Evolutionary conservation across 2,329 filamentous ascomycete genomes (phyloP), one percentile per base, ranked within the genome.

Genomic region (Zymoseptoria brevis): DNA sequence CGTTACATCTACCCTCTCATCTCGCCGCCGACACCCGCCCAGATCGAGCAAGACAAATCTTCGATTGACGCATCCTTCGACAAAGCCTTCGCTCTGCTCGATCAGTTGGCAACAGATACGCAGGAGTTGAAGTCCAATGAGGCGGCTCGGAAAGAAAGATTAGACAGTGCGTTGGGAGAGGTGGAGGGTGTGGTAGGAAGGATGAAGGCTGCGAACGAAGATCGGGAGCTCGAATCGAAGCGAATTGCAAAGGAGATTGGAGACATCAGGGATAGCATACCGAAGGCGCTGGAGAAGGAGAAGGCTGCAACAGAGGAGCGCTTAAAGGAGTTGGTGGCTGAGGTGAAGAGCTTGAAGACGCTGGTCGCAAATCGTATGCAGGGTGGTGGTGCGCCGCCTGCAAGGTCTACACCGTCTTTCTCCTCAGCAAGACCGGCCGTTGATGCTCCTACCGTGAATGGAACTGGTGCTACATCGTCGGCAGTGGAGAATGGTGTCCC

Each of bases 11-110:
- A 88, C 64, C 94, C 94, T 50, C 79, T 99, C 26, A 90, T 99
- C 61, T 87, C 92, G 11, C 95, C 94, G 3, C 94, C 94, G 1
- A 99, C 94, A 1, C 90, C 91, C 8, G 91, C 95, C 58, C 91
- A 96, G 71, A 80, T 99, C 8, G 90, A 96, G 71, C 88, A 95
- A 73, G 94, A 99, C 74, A 99, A 99, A 76, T 85, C 90, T 62
- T 84, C 85, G 48, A 92, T 99, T 59, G 92, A 97, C 73, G 91
- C 92, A 64, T 88, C 93, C 60, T 99, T 99, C 74, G 89, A 94
- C 67, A 89, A 89, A 69, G 90, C 93, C 1, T 99, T 99, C 73
- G 81, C 87, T 19, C 82, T 97, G 13, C 86, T 99, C 9, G 94
- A 99, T 61, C 94, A 97, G 72, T 83, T 99, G 1, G 85, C 89